Evolutionary conservation across 176 grass and related monocot species (phyloP).

Genomic region (Ensete ventricosum): DNA sequence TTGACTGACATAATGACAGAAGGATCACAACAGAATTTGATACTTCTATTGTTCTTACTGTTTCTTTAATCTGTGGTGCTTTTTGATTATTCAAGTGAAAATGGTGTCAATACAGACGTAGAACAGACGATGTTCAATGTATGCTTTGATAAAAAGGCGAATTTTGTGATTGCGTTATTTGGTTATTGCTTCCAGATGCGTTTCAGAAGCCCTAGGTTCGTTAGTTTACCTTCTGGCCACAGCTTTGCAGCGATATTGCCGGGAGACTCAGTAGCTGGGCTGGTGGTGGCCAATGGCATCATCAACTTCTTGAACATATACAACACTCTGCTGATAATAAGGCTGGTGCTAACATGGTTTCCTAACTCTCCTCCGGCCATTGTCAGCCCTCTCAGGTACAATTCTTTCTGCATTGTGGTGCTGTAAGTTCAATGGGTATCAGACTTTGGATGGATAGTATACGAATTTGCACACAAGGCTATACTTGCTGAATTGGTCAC

Average conservation of each 20-base stretch:
- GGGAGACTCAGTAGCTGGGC: slow-evolving; percentile 62
- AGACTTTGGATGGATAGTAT: not conserved
- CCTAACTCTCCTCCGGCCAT: slow-evolving; percentile 85
- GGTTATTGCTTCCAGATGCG: slow-evolving; percentile 22
- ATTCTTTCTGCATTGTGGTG: not conserved
- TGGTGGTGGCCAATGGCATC: slow-evolving; percentile 84
- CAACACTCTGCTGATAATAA: slow-evolving; percentile 78
- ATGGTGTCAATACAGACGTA: not conserved
- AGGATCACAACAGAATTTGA: not conserved
- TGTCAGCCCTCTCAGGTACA: slow-evolving; percentile 81
- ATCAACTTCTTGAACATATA: slow-evolving; percentile 92
- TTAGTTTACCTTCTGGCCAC: slow-evolving; percentile 20
- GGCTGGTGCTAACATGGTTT: slow-evolving; percentile 97
- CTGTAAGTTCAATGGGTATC: not conserved
- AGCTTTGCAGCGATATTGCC: slow-evolving; percentile 76
- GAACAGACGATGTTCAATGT: not conserved
- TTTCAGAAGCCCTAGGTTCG: slow-evolving; percentile 16
- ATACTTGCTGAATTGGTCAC: not conserved
- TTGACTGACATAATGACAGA: not conserved
- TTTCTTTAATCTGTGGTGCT: not conserved
- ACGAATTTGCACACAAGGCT: not conserved
- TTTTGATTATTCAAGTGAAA: not conserved
- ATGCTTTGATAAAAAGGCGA: too few species aligned
- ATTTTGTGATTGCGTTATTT: too few species aligned
- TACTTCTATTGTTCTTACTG: not conserved